Evolutionary conservation across 1,284 basidiomycete genomes (phyloP).

Genomic region (Tremellales sp.): DNA sequence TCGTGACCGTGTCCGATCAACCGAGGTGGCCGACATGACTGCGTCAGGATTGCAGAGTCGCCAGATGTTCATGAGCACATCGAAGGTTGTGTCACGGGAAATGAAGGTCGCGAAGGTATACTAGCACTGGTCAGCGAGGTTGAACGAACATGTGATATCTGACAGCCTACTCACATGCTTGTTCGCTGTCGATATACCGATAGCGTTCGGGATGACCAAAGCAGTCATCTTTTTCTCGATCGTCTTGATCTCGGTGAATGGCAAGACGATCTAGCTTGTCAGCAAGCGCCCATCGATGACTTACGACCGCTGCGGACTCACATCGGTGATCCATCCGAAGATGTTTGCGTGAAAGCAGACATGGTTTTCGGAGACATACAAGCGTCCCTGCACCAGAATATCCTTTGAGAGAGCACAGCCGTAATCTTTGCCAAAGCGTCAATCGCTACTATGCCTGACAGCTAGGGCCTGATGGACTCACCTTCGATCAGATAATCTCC

Average conservation of each 20-base stretch:
- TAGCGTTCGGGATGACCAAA: conserved; percentile 96
- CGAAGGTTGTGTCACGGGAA: conserved; percentile 90
- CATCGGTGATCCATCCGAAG: conserved; percentile 97
- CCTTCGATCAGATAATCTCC: conserved; percentile 98
- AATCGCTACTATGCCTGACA: too few species aligned
- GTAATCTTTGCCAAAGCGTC: conserved; percentile 66
- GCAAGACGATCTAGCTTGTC: conserved; percentile 68
- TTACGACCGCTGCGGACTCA: conserved; percentile 50
- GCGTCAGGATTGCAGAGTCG: conserved; percentile 78
- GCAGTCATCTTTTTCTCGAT: conserved; percentile 99
- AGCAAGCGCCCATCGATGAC: conserved; percentile 5
- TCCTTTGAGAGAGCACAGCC: conserved; percentile 94
- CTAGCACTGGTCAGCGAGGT: conserved; percentile 45
- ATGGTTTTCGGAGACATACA: conserved; percentile 98
- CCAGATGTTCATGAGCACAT: conserved; percentile 97
- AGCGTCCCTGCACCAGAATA: conserved; percentile 89
- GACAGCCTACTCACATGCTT: conserved; percentile 45
- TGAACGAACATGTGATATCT: too few species aligned
- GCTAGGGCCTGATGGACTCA: too few species aligned
- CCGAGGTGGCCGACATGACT: conserved; percentile 31
- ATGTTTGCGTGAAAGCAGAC: conserved; percentile 98
- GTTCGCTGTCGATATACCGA: conserved; percentile 79
- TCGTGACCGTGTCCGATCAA: conserved; percentile 17
- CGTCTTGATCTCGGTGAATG: conserved; percentile 82
- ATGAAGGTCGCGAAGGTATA: conserved; percentile 96